Percentiles rank a stretch among this genome's conserved stretches.
Conservation (phyloP, 2,329 filamentous ascomycete species). For the Talaromyces sp. region DNA sequence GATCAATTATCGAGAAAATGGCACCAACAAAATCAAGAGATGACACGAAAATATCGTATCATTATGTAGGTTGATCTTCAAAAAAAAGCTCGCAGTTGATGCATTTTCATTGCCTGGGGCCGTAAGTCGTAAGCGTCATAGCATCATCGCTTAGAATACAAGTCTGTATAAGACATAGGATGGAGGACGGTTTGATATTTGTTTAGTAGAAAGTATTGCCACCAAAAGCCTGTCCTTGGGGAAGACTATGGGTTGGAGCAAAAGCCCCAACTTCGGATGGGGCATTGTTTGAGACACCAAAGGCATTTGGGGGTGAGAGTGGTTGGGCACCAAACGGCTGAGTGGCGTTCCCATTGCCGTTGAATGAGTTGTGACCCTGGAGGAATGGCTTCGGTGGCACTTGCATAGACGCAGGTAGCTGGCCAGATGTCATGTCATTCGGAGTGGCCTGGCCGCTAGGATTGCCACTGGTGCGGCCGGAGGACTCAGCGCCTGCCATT, state of each 20-base stretch:
- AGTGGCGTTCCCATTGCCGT: constrained; percentile 14
- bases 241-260: constrained; percentile 21
- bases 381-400: constrained; percentile 23
- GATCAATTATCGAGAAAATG: constrained; percentile 2
- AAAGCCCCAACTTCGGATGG: constrained; percentile 27
- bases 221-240: constrained; percentile 22
- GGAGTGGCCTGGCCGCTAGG: constrained; percentile 35
- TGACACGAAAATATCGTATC: constrained; percentile 3
- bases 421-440: constrained; percentile 33
- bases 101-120: constrained; percentile 11
- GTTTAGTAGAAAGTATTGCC: constrained; percentile 27
- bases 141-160: constrained; percentile 36
- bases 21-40: constrained; percentile 8
- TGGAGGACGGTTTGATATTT: constrained; percentile 3
- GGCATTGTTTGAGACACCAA: constrained; percentile 20
- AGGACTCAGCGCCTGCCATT: constrained; percentile 56
- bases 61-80: constrained; percentile 9
- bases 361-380: constrained; percentile 25
- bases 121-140: constrained; percentile 28
- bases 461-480: constrained; percentile 32
- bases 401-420: constrained; percentile 27
- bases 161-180: constrained; percentile 16
- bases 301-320: constrained; percentile 7
- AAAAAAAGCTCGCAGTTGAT: constrained; percentile 6
- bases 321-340: constrained; percentile 19